Evolutionary conservation across 192 early-diverging fungal species (phyloP).

Genomic region (Entomortierella chlamydospora): DNA sequence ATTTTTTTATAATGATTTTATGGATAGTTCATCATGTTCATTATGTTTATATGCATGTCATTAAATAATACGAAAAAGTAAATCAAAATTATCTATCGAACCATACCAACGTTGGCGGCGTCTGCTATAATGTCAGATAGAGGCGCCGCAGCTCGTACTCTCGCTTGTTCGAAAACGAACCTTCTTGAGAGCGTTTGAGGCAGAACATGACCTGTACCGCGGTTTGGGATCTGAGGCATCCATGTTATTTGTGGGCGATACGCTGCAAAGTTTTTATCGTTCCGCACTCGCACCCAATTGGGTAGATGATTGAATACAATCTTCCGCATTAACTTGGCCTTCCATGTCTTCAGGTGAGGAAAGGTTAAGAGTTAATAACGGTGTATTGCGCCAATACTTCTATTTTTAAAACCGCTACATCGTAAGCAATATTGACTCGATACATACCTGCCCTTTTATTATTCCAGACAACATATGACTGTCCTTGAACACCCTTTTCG

Average conservation of each 20-base stretch:
- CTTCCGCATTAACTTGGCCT: background rate
- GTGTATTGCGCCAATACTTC: background rate
- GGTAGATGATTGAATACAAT: constrained; percentile 20
- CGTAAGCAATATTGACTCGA: background rate
- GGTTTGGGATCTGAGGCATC: background rate
- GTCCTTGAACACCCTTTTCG: constrained; percentile 1
- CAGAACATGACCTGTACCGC: background rate
- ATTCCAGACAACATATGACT: background rate
- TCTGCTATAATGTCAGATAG: background rate
- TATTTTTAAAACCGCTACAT: background rate
- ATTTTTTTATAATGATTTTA: too few species aligned
- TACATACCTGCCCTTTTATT: constrained; percentile 1
- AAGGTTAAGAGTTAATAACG: background rate
- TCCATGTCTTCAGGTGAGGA: constrained; percentile 7
- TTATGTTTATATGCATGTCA: background rate
- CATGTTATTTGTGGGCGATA: constrained; percentile 21
- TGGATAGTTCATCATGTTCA: too few species aligned
- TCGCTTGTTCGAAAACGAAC: background rate
- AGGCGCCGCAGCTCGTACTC: background rate
- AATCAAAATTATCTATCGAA: background rate
- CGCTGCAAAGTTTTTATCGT: background rate
- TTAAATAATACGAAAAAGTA: background rate
- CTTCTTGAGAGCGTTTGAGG: constrained; percentile 22
- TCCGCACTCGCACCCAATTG: background rate
- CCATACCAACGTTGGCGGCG: background rate